A percentile compares a stretch with the other conserved stretches of the same genome.
Conservation (phyloP, 176 grass and related monocot species). For the Dactylis glomerata region DNA sequence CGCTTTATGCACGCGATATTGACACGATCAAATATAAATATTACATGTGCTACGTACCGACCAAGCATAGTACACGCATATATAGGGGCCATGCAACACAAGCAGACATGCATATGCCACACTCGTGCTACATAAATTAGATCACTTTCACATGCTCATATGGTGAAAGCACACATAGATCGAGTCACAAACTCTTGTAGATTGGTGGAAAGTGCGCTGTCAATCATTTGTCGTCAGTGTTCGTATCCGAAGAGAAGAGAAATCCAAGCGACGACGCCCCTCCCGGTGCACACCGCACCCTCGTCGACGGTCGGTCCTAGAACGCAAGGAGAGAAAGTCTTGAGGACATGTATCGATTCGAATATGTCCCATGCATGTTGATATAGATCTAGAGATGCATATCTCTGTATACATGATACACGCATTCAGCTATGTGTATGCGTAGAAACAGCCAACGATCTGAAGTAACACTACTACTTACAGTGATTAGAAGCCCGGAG, state of each 20-base stretch:
- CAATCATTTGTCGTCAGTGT: not conserved
- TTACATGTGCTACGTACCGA: not conserved
- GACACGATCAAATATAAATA: not conserved
- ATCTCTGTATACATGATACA: not conserved
- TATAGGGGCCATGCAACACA: not conserved
- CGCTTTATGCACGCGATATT: not conserved
- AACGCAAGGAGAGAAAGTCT: not conserved
- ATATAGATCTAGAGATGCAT: not conserved
- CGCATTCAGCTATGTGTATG: not conserved
- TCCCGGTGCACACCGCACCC: constrained; percentile 69
- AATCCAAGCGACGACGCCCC: constrained; percentile 88
- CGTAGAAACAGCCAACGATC: not conserved
- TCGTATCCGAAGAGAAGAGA: constrained; percentile 69
- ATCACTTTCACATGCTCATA: not conserved
- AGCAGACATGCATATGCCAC: not conserved
- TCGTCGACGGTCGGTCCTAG: constrained; percentile 73
- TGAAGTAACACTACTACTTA: constrained; percentile 24
- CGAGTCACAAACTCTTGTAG: not conserved
- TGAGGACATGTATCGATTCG: not conserved
- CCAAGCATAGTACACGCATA: not conserved
- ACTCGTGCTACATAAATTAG: constrained; percentile 10
- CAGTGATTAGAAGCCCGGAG: constrained; percentile 53
- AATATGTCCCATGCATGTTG: not conserved
- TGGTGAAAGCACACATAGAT: not conserved
- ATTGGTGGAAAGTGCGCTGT: not conserved